Evolutionary conservation across 139 green algal species (phyloP), one percentile per base, ranked within the genome.

Genomic region (Tetradesmus lagerheimii): DNA sequence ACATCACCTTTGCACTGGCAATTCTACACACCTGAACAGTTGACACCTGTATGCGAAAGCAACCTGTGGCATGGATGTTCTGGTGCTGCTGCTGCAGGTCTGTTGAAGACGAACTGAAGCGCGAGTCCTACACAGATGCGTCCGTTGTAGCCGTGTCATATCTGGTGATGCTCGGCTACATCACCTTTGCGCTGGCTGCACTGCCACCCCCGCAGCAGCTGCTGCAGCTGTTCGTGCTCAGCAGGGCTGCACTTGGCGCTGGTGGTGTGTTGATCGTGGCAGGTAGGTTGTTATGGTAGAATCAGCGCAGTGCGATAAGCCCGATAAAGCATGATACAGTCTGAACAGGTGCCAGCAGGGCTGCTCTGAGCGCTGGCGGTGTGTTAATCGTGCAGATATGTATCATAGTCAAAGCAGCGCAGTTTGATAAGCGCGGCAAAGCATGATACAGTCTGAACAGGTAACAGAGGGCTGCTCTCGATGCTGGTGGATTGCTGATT

Each of bases 81-180:
- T 41, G 74, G 1, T 66, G 15, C 9, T 5, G 38, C 8, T 62
- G n/a, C 31, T 71, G 57, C 91, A 95, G 95, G 39, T 98, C 95
- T 20, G 92, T 99, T 3, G 87, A 96, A 79, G 96, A 97, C 64
- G 97, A 99, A 91, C 94, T 99, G 37, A 85, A 85, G n/a, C 91
- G 97, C 18, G 97, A 99, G 92, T 96, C 85, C 87, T 88, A 89
- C 50, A 89, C 92, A 1, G 96, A 98, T n/a, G 94, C 87, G 9
- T 41, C 35, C 34, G 97, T 96, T 1, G 95, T 98, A 34, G 94
- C 94, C 4, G 41, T 94, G 1, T 98, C 95, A 1, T 99, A 98
- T 85, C 25, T 94, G 0, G 95, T 94, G n/a, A 99, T 99, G 97
- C 93, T 98, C 80, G 41, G 92, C 0, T 98, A 98, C 94, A 96